Evolutionary conservation across 225 moss, liverwort and hornwort genomes (phyloP), one percentile per base, ranked within the genome.

Genomic region (Polytrichum commune): DNA sequence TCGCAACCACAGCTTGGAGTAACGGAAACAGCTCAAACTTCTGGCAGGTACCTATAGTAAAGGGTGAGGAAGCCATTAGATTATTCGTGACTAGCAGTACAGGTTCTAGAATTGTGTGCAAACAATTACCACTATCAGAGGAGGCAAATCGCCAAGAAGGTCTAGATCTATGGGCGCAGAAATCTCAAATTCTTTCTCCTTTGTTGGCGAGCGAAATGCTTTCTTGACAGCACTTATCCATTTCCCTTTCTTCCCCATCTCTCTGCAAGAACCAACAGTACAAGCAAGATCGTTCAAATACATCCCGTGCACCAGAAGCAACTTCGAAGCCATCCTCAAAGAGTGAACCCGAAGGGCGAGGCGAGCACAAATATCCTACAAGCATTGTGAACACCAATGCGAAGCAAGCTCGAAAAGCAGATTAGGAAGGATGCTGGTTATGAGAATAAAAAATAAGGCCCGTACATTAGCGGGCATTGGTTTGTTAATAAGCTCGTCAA

Each of bases 201-300:
- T 79, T 53, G 84, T 79, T 69, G 97, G 94, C 25, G 97, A 88
- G 62, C 92, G 89, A 67, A 98, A 98, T 27, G 88, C 97, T 68
- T 98, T 98, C 82, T 90, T 98, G 73, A 98, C 92, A 72, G 92
- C 92, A 60, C 79, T 91, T 25, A 98, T 84, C 92, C 94, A 98
- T 76, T 84, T 95, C 56, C 92, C 94, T 63, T 92, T 92, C 91
- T 98, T 98, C 69, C 94, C 97, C 97, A 98, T 98, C 75, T 67
- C 79, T 73, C 87, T 84, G 77, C 56, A 70, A 20, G 27, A 8
- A 19, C 38, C 62, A 66, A 55, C 54, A 67, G 18, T 35, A 35
- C 32, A 66, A 35, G 7, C 30, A 19, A 58, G 58, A 58, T 19
- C 19, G 8, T n/a, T 58, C 2, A 58, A 20, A 23, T 23, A 58